These are phyloP conservation scores for Pythium guiyangense DNA, from an alignment of 352 stramenopile genomes.

Conservation along the genomic window DNA sequence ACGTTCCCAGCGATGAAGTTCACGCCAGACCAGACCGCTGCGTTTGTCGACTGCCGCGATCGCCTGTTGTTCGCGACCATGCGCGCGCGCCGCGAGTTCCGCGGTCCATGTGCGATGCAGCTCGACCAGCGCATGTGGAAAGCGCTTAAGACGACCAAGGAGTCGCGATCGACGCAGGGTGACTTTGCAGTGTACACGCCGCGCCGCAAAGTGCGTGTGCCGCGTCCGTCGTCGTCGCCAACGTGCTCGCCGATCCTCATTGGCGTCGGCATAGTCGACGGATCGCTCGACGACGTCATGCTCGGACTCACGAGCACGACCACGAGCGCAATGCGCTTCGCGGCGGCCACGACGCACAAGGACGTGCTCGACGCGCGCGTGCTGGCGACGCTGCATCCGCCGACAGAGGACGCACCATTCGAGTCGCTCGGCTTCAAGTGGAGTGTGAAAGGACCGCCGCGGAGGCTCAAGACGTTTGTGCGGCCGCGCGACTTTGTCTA, in stretches of 20 bases:
- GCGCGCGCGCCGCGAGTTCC: slow-evolving; percentile 18
- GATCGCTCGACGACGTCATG: slow-evolving; percentile 26
- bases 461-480: slow-evolving; percentile 15
- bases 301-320: slow-evolving; percentile 18
- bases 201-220: background rate
- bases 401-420: slow-evolving; percentile 18
- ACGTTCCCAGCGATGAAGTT: slow-evolving; percentile 29
- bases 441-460: slow-evolving; percentile 20
- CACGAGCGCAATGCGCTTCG: slow-evolving; percentile 23
- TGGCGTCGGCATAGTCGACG: slow-evolving; percentile 17
- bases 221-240: slow-evolving; percentile 9
- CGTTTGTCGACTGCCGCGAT: slow-evolving; percentile 20
- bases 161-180: background rate
- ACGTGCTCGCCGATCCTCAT: slow-evolving; percentile 31
- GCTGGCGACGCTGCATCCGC: slow-evolving; percentile 18
- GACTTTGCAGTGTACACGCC: slow-evolving; percentile 19
- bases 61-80: slow-evolving; percentile 23
- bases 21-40: slow-evolving; percentile 14
- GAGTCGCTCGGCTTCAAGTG: slow-evolving; percentile 28
- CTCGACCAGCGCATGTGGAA: slow-evolving; percentile 22
- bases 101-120: slow-evolving; percentile 16
- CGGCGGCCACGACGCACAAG: slow-evolving; percentile 16
- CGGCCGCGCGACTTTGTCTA: slow-evolving; percentile 27
- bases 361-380: slow-evolving; percentile 23
- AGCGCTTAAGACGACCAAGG: slow-evolving; percentile 10